Conservation (phyloP, 2,329 filamentous ascomycete genomes). For the Penicillium concentricum region DNA sequence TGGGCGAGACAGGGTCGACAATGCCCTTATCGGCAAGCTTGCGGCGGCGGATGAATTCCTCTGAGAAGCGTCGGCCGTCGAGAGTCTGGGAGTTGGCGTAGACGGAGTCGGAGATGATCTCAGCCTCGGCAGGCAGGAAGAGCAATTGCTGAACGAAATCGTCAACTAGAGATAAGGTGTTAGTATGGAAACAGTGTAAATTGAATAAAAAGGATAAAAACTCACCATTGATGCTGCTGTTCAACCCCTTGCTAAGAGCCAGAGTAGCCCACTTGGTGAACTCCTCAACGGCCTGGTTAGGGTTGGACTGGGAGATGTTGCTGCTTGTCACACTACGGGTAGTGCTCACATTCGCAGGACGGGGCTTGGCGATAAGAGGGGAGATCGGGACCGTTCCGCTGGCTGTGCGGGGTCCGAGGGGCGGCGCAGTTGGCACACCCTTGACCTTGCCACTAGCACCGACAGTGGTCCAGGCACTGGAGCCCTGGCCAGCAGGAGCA, state of each 20-base stretch:
- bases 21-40: conserved; percentile 91
- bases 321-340: conserved; percentile 48
- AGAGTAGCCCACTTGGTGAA: conserved; percentile 89
- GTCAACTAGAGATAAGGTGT: conserved; percentile 59
- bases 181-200: conserved; percentile 26
- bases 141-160: conserved; percentile 75
- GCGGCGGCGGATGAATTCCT: conserved; percentile 90
- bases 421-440: conserved; percentile 54
- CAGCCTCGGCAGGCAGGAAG: conserved; percentile 71
- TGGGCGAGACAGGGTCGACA: conserved; percentile 61
- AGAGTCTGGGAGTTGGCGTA: conserved; percentile 85
- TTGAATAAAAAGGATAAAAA: conserved; percentile 8
- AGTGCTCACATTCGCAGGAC: conserved; percentile 57
- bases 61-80: conserved; percentile 87
- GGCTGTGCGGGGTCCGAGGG: conserved; percentile 48
- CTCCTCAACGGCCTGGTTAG: conserved; percentile 75
- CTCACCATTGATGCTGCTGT: conserved; percentile 66
- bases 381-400: conserved; percentile 45
- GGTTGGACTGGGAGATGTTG: conserved; percentile 44
- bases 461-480: conserved; percentile 85
- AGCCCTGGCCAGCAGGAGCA: conserved; percentile 43
- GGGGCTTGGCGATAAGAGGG: conserved; percentile 50
- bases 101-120: conserved; percentile 85
- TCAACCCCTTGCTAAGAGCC: conserved; percentile 72
- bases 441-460: conserved; percentile 92